A percentile compares a stretch with the other conserved stretches of the same genome.
Evolutionary conservation across 129 eudicot species (phyloP).

Genomic region (Ambrosia artemisiifolia): DNA sequence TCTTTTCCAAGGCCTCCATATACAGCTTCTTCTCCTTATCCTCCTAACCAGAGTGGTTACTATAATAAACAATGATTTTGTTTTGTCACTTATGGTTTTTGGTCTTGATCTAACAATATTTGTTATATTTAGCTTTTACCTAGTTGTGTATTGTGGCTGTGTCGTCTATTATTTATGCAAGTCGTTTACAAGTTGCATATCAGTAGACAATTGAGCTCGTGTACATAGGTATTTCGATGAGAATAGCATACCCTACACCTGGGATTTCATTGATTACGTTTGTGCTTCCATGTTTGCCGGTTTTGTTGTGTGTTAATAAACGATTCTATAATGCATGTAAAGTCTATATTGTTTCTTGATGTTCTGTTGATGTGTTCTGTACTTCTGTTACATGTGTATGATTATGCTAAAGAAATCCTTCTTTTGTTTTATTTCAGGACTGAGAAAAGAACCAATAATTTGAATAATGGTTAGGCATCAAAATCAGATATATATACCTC

Average conservation of each 20-base stretch:
- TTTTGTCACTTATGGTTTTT: conserved; percentile 7
- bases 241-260: not conserved
- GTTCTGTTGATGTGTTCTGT: not conserved
- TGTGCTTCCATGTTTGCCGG: not conserved
- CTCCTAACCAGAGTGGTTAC: conserved; percentile 85
- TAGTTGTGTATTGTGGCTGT: not conserved
- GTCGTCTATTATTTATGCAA: not conserved
- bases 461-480: not conserved
- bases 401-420: not conserved
- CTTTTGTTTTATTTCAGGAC: not conserved
- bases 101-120: conserved; percentile 13
- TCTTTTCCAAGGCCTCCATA: conserved; percentile 84
- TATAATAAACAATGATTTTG: conserved; percentile 57
- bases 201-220: conserved; percentile 1
- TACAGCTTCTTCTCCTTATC: conserved; percentile 64
- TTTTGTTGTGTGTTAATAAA: not conserved
- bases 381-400: not conserved
- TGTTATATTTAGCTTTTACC: not conserved
- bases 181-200: conserved; percentile 10
- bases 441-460: not conserved
- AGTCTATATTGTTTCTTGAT: not conserved
- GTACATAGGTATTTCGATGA: conserved; percentile 16
- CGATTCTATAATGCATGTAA: not conserved
- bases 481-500: no score
- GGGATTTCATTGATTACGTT: not conserved